phyloP scores from a whole-genome alignment of 805 yeast genomes.

The Candida pseudoglaebosa region DNA sequence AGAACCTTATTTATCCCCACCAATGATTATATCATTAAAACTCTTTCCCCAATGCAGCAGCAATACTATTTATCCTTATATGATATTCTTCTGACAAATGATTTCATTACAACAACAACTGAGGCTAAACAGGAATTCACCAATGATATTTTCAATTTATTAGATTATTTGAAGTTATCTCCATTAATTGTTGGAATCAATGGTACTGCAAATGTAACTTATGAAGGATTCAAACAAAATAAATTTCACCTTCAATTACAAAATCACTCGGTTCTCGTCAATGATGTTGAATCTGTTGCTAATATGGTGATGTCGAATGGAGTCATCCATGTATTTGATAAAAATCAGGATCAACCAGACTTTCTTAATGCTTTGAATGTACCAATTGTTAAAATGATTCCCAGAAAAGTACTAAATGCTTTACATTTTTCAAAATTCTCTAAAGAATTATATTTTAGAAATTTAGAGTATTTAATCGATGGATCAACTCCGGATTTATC shows the following conservation, averaged over 20 bases:
- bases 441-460: constrained; percentile 62
- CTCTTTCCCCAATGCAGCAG: constrained; percentile 24
- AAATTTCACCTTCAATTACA: constrained; percentile 1
- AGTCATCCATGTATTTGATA: constrained; percentile 29
- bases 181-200: constrained; percentile 27
- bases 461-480: constrained; percentile 53
- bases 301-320: constrained; percentile 26
- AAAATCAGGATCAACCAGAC: constrained; percentile 6
- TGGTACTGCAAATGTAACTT: constrained; percentile 17
- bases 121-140: constrained; percentile 30
- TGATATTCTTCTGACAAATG: constrained; percentile 13
- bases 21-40: constrained; percentile 21
- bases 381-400: constrained; percentile 23
- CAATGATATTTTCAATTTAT: constrained; percentile 22
- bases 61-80: constrained; percentile 26
- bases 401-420: constrained; percentile 35
- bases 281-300: not conserved
- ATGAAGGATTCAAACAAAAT: not conserved
- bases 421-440: constrained; percentile 58
- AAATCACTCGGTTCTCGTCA: not conserved
- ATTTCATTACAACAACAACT: constrained; percentile 20
- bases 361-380: constrained; percentile 21
- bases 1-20: constrained; percentile 33
- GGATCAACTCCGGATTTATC: constrained; percentile 52
- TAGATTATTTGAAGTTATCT: constrained; percentile 23